Evolutionary conservation across 139 green algal genomes (phyloP).

Genomic region (Chlamydomonas eustigma): DNA sequence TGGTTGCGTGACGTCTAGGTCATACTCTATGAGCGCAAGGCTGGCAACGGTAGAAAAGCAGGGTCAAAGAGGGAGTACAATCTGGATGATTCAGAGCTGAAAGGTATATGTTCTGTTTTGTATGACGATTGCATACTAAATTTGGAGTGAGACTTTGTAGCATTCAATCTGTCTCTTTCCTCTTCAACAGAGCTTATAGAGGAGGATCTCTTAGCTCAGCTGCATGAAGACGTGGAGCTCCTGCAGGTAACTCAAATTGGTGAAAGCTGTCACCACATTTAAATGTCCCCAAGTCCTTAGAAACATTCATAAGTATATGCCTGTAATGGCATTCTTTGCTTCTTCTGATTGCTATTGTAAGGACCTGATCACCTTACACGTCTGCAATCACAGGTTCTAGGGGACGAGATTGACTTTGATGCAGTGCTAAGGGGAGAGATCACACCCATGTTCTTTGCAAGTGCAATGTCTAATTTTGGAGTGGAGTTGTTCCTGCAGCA

Average conservation of each 20-base stretch:
- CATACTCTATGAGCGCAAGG: conserved; percentile 20
- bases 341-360: no score
- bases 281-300: neutral
- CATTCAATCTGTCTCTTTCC: neutral
- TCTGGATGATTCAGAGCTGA: conserved; percentile 17
- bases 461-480: conserved; percentile 73
- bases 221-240: conserved; percentile 73
- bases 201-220: conserved; percentile 55
- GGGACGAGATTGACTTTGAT: conserved; percentile 57
- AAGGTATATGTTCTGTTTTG: no score
- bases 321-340: no score
- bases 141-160: no score
- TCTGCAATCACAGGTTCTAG: conserved; percentile 46
- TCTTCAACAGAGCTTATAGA: conserved; percentile 46
- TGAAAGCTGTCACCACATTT: no score
- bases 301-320: neutral
- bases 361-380: no score
- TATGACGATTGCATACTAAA: no score
- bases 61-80: conserved; percentile 17
- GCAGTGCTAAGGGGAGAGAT: conserved; percentile 51
- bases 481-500: conserved; percentile 74
- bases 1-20: neutral
- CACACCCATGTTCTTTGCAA: conserved; percentile 74
- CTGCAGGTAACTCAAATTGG: conserved; percentile 61
- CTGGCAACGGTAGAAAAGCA: neutral